phyloP scores from a whole-genome alignment of 2,329 filamentous ascomycete genomes.

The Ceratocystiopsis brevicomis region DNA sequence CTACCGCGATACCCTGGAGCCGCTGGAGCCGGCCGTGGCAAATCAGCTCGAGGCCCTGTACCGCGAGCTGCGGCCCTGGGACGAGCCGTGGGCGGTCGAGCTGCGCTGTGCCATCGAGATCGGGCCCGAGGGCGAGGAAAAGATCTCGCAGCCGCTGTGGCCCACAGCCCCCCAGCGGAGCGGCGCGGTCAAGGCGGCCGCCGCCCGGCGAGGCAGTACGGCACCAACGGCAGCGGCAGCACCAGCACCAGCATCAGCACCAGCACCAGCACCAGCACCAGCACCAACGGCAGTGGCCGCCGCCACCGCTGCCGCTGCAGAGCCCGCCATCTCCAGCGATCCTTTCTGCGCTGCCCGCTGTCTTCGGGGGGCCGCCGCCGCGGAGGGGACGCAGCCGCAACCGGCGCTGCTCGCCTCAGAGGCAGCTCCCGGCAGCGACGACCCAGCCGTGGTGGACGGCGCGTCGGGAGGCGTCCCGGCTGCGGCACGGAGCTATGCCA shows the following conservation, averaged over 20 bases:
- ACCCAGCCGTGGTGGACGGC: conserved; percentile 15
- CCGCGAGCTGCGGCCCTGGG: conserved; percentile 69
- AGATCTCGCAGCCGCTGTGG: conserved; percentile 73
- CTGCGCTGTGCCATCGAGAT: conserved; percentile 78
- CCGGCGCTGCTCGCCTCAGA: conserved; percentile 13
- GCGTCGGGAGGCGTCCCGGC: conserved; percentile 11
- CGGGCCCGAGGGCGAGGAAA: conserved; percentile 76
- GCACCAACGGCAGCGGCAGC: too few species aligned
- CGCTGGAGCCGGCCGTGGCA: conserved; percentile 66
- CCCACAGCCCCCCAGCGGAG: conserved; percentile 30
- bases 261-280: too few species aligned
- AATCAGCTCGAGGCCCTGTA: conserved; percentile 91
- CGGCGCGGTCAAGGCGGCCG: too few species aligned
- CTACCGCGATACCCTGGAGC: conserved; percentile 85
- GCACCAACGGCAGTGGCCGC: too few species aligned
- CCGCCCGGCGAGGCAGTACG: too few species aligned
- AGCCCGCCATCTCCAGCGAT: conserved; percentile 30
- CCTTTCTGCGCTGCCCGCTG: conserved; percentile 41
- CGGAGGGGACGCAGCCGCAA: conserved; percentile 29
- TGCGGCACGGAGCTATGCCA: conserved; percentile 39
- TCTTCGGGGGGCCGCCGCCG: conserved; percentile 38
- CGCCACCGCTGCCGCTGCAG: conserved; percentile 6
- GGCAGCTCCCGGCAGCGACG: neutral
- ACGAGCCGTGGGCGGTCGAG: conserved; percentile 82
- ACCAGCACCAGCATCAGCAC: too few species aligned